These are phyloP conservation scores for Ogataea philodendri DNA, from an alignment of 805 yeast genomes.

Conservation along the genomic window DNA sequence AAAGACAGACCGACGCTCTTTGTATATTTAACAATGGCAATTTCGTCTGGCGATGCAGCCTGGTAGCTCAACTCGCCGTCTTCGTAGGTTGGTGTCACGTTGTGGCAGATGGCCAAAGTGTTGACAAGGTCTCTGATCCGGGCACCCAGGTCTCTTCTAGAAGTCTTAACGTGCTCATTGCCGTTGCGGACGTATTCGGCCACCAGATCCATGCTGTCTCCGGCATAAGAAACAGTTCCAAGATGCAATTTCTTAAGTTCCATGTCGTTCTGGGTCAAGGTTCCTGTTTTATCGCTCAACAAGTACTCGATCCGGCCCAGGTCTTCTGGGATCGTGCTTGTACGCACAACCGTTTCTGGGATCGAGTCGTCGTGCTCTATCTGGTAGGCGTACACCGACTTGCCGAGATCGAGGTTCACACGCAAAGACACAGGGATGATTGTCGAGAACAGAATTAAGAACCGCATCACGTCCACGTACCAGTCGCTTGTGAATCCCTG, in stretches of 20 bases:
- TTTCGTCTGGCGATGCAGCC: conserved; percentile 98
- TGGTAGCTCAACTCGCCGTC: conserved; percentile 79
- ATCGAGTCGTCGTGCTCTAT: conserved; percentile 85
- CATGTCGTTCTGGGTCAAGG: conserved; percentile 97
- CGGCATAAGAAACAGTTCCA: conserved; percentile 89
- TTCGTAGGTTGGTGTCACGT: conserved; percentile 90
- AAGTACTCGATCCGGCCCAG: conserved; percentile 92
- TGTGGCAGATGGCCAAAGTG: conserved; percentile 92
- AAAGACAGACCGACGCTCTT: conserved; percentile 81
- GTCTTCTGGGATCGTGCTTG: conserved; percentile 97
- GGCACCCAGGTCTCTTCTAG: conserved; percentile 67
- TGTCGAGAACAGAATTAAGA: conserved; percentile 86
- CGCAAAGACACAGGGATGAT: conserved; percentile 95
- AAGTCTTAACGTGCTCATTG: conserved; percentile 31
- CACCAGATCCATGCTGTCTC: conserved; percentile 89
- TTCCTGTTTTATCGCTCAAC: conserved; percentile 93
- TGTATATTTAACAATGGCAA: conserved; percentile 93
- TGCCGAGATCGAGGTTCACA: conserved; percentile 92
- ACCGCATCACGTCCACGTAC: conserved; percentile 90
- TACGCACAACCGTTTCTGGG: conserved; percentile 87
- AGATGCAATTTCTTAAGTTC: conserved; percentile 88
- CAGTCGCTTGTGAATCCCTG: conserved; percentile 73
- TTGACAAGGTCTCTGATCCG: conserved; percentile 77
- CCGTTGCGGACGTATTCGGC: conserved; percentile 52
- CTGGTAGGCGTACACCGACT: conserved; percentile 92